Evolutionary conservation across 139 green algal genomes (phyloP), one percentile per base, ranked within the genome.

Genomic region (Axilococcus clingmanii): DNA sequence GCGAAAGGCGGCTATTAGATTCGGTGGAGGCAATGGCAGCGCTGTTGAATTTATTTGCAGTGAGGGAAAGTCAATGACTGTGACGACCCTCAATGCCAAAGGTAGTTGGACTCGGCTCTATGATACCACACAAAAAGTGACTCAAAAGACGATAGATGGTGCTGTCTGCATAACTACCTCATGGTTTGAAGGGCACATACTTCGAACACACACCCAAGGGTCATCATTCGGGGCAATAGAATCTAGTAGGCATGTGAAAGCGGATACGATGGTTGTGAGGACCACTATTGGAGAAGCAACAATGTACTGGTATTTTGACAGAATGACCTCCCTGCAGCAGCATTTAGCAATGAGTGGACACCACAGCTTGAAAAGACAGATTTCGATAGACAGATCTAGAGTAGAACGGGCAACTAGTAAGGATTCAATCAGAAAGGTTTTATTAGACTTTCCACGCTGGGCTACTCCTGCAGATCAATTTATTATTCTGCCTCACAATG

Each of bases 361-460:
- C 22, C 34, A 14, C 14, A 20, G 9, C 7, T 27, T 57, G 57
- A 20, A 19, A 14, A 42, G 34, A 41, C 31, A 46, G 46, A 25
- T 61, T 36, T 3, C 49, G 5, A 53, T 34, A 56, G 63, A 71
- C 38, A 55, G 66, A 30, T 43, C 40, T 15, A 48, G 43, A 28
- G 55, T 72, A 31, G 24, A 48, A 27, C 44, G 48, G 20, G 63
- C 63, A 6, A 72, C 63, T 5, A 50, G 40, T 19, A 41, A 45
- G 7, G 63, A 66, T 61, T 67, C 53, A 5, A 20, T 44, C 23
- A 55, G 46, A 33, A 38, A 40, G 16, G 55, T 72, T 19, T 49
- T 72, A 24, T 50, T 72, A 30, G 56, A 72, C 41, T 72, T 56
- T 56, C 16, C 46, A 32, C 54, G 63, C 22, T 72, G 63, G 63